Evolutionary conservation across 1,284 basidiomycete species (phyloP).

Genomic region (Coniferiporia sulphurascens): DNA sequence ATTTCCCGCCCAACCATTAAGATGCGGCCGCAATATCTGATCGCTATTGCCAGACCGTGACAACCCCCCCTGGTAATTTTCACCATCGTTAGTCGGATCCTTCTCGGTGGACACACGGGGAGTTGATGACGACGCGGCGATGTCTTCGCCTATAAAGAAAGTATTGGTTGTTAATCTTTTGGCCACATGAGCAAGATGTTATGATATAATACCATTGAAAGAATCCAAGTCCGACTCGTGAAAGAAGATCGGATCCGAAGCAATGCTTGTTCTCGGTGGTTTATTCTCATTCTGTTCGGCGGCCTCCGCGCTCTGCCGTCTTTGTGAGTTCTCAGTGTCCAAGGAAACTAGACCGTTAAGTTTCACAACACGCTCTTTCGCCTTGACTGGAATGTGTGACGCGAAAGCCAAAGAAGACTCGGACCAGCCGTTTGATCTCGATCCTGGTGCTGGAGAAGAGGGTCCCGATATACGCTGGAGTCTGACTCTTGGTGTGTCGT

Average conservation of each 20-base stretch:
- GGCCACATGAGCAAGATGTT: not conserved
- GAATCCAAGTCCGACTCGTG: slow-evolving; percentile 17
- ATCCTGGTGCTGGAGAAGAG: not conserved
- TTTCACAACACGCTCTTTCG: not conserved
- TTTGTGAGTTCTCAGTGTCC: not conserved
- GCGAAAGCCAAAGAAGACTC: not conserved
- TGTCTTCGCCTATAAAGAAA: slow-evolving; percentile 14
- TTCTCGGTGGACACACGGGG: slow-evolving; percentile 8
- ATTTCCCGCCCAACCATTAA: not conserved
- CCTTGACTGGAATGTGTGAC: not conserved
- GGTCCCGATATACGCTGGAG: slow-evolving; percentile 6
- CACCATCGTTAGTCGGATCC: slow-evolving; percentile 4
- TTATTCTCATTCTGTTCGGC: not conserved
- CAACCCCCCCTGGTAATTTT: not conserved
- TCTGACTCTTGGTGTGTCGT: not conserved
- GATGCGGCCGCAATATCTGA: not conserved
- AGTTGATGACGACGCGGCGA: slow-evolving; percentile 13
- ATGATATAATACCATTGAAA: slow-evolving; percentile 10
- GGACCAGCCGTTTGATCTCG: not conserved
- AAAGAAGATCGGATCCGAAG: slow-evolving; percentile 9
- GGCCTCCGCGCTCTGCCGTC: not conserved
- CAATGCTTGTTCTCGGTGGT: slow-evolving; percentile 5
- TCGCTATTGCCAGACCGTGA: not conserved
- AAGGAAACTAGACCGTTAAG: not conserved
- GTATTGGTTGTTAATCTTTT: not conserved